Conservation (phyloP, 2,329 filamentous ascomycete species). For the Coccinonectria pachysandricola region DNA sequence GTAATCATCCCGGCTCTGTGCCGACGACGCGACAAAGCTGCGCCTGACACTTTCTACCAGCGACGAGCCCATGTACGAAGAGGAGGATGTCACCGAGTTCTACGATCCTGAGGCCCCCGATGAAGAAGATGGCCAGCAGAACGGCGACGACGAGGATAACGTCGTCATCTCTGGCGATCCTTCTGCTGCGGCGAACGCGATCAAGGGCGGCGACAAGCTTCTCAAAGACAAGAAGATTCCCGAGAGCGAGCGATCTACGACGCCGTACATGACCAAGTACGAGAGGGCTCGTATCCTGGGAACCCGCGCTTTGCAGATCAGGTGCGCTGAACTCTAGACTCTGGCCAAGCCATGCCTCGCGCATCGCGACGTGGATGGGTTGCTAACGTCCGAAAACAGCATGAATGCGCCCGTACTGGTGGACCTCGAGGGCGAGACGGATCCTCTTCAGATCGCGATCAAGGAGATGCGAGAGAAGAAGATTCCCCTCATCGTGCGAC, state of each 20-base stretch:
- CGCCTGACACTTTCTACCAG: constrained; percentile 31
- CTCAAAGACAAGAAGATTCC: constrained; percentile 80
- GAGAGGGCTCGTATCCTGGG: constrained; percentile 89
- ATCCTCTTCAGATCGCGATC: constrained; percentile 92
- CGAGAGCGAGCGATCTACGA: constrained; percentile 79
- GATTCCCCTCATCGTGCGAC: constrained; percentile 87
- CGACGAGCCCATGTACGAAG: constrained; percentile 63
- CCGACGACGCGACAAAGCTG: constrained; percentile 4
- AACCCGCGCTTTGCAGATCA: constrained; percentile 90
- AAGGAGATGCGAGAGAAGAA: constrained; percentile 98
- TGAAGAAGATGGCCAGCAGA: constrained; percentile 39
- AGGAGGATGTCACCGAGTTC: constrained; percentile 52
- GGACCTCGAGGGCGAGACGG: constrained; percentile 93
- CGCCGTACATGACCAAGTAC: constrained; percentile 99
- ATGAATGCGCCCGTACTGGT: constrained; percentile 97
- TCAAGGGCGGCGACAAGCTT: constrained; percentile 43
- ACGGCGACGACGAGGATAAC: constrained; percentile 48
- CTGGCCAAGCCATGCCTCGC: too few relatives aligned
- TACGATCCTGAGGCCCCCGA: constrained; percentile 46
- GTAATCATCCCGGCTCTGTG: constrained; percentile 17
- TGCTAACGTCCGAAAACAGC: constrained; percentile 36
- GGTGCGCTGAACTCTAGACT: too few relatives aligned
- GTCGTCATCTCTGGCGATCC: constrained; percentile 53
- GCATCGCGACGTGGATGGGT: constrained; percentile 1
- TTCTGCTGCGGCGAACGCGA: constrained; percentile 44